These are phyloP conservation scores for Lodderomyces jiufengensis DNA, from an alignment of 1,139 yeast species.

Conservation along the genomic window DNA sequence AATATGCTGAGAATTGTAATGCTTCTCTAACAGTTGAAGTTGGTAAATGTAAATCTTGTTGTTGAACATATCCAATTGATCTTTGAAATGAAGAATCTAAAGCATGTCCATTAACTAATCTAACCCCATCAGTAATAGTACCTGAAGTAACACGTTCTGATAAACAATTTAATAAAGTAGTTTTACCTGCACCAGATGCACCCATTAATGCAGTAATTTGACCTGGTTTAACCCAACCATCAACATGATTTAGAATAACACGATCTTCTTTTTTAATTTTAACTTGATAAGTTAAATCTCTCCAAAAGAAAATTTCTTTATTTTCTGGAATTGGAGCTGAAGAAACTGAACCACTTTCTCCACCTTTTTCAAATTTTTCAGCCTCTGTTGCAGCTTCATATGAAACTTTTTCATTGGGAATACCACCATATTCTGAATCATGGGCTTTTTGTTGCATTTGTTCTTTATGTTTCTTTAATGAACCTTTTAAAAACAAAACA, in stretches of 20 bases:
- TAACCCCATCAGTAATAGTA: constrained; percentile 31
- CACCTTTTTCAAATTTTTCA: constrained; percentile 3
- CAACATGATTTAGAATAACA: constrained; percentile 62
- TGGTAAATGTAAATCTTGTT: constrained; percentile 37
- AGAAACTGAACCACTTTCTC: too few relatives aligned
- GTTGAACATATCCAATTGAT: constrained; percentile 41
- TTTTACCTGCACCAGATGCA: constrained; percentile 37
- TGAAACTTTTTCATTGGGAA: constrained; percentile 5
- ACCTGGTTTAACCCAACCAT: constrained; percentile 55
- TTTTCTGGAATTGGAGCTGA: constrained; percentile 12
- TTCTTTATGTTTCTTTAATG: too few relatives aligned
- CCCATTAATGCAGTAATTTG: constrained; percentile 32
- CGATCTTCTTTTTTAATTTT: constrained; percentile 63
- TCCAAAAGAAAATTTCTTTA: constrained; percentile 70
- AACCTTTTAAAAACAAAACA: constrained; percentile 49
- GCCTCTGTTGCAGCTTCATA: constrained; percentile 17
- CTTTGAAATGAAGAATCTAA: constrained; percentile 35
- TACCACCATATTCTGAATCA: too few relatives aligned
- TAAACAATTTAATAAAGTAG: constrained; percentile 33
- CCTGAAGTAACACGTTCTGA: constrained; percentile 36
- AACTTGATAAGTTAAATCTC: constrained; percentile 70
- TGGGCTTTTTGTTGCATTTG: too few relatives aligned
- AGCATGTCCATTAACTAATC: constrained; percentile 36
- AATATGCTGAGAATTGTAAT: constrained; percentile 32
- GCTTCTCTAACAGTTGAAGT: constrained; percentile 41